Percentiles rank a stretch among this genome's conserved stretches.
These are phyloP conservation scores for Hortiboletus campestris DNA, from an alignment of 768 basidiomycete species.

Conservation along the genomic window DNA sequence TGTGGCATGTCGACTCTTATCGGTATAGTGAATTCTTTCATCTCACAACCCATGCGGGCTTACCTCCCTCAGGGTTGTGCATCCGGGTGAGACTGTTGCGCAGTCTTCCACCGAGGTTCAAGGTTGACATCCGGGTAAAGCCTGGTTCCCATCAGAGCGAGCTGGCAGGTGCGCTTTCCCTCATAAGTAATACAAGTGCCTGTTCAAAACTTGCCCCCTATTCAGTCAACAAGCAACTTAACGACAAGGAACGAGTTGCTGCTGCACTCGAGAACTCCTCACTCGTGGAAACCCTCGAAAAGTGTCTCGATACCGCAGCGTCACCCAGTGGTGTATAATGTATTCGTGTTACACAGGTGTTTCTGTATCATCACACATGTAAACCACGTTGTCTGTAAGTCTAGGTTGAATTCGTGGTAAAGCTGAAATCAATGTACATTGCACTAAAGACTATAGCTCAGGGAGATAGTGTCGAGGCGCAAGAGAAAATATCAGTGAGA, in stretches of 20 bases:
- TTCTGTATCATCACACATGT: not conserved
- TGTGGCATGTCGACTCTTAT: constrained; percentile 98
- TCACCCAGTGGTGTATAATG: not conserved
- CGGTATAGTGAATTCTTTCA: constrained; percentile 43
- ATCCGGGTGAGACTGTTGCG: constrained; percentile 89
- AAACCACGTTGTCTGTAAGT: not conserved
- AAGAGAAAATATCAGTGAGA: no score
- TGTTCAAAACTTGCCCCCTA: not conserved
- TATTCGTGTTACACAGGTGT: not conserved
- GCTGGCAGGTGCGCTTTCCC: constrained; percentile 60
- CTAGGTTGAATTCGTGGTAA: not conserved
- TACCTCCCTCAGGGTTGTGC: constrained; percentile 60
- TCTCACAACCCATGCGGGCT: not conserved
- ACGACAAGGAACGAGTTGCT: constrained; percentile 97
- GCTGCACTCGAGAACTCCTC: constrained; percentile 93
- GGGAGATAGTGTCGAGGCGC: no score
- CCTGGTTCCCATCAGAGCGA: constrained; percentile 97
- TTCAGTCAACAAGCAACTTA: constrained; percentile 95
- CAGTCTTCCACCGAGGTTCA: constrained; percentile 88
- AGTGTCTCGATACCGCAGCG: constrained; percentile 51
- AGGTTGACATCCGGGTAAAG: constrained; percentile 90
- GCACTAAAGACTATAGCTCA: no score
- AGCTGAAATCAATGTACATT: no score
- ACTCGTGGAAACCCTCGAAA: constrained; percentile 84
- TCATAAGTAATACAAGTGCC: not conserved